Evolutionary conservation across 2,329 filamentous ascomycete species (phyloP).

Genomic region (Grosmannia serpens): DNA sequence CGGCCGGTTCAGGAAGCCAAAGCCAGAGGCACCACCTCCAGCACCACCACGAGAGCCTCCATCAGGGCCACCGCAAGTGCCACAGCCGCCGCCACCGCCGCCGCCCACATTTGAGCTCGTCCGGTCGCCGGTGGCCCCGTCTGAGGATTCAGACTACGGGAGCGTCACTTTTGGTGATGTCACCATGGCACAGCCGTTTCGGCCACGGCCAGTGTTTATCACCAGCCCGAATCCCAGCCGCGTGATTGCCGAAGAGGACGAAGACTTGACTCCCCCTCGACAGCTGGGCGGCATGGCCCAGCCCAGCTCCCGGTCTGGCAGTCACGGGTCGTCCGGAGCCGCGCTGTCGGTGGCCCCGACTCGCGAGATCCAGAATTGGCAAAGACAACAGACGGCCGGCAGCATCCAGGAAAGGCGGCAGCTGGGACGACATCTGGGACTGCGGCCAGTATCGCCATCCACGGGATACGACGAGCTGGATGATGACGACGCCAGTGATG

Average conservation of each 20-base stretch:
- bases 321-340: neutral
- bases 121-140: slow-evolving; percentile 3
- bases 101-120: neutral
- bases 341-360: neutral
- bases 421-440: neutral
- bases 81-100: neutral
- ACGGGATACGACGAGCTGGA: neutral
- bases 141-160: slow-evolving; percentile 10
- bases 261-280: slow-evolving; percentile 6
- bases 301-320: neutral
- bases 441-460: neutral
- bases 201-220: slow-evolving; percentile 12
- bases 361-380: neutral
- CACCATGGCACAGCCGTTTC: slow-evolving; percentile 11
- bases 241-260: neutral
- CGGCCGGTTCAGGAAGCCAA: neutral
- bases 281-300: neutral
- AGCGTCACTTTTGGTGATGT: slow-evolving; percentile 10
- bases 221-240: slow-evolving; percentile 8
- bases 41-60: neutral
- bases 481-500: neutral
- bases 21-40: neutral
- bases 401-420: neutral
- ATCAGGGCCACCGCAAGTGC: neutral
- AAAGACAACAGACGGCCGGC: neutral